These are phyloP conservation scores for Udeniomyces megalosporus DNA, from an alignment of 768 basidiomycete genomes.

Conservation along the genomic window DNA sequence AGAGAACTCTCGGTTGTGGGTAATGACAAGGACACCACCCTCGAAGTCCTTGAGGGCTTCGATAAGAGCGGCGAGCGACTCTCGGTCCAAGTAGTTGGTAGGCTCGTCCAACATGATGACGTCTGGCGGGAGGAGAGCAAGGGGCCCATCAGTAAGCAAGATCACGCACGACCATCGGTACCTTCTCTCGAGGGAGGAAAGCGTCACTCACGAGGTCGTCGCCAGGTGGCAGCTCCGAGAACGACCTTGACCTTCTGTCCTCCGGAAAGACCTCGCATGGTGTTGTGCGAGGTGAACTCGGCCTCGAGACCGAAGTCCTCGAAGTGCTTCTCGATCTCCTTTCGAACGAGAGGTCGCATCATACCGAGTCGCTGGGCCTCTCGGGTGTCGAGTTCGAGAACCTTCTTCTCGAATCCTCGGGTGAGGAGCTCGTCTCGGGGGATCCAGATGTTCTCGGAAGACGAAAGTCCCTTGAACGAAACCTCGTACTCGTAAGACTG, in stretches of 20 bases:
- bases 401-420: slow-evolving; percentile 99
- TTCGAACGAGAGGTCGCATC: slow-evolving; percentile 87
- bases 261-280: slow-evolving; percentile 95
- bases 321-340: slow-evolving; percentile 98
- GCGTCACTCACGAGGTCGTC: slow-evolving; percentile 44
- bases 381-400: slow-evolving; percentile 89
- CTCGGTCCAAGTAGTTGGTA: slow-evolving; percentile 93
- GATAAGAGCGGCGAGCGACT: slow-evolving; percentile 96
- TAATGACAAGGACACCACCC: slow-evolving; percentile 95
- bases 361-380: slow-evolving; percentile 94
- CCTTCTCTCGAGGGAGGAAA: slow-evolving; percentile 35
- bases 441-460: slow-evolving; percentile 96
- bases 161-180: too few relatives aligned
- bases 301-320: slow-evolving; percentile 73
- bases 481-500: slow-evolving; percentile 90
- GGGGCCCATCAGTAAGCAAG: too few relatives aligned
- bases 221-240: slow-evolving; percentile 96
- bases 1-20: slow-evolving; percentile 88
- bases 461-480: slow-evolving; percentile 83
- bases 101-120: slow-evolving; percentile 38
- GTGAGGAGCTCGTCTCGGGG: slow-evolving; percentile 92
- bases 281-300: slow-evolving; percentile 98
- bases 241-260: slow-evolving; percentile 99
- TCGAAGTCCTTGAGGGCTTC: slow-evolving; percentile 95
- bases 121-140: slow-evolving; percentile 33